Base-by-base conservation (phyloP, 441 rosid genomes). In the Jatropha multifida region DNA sequence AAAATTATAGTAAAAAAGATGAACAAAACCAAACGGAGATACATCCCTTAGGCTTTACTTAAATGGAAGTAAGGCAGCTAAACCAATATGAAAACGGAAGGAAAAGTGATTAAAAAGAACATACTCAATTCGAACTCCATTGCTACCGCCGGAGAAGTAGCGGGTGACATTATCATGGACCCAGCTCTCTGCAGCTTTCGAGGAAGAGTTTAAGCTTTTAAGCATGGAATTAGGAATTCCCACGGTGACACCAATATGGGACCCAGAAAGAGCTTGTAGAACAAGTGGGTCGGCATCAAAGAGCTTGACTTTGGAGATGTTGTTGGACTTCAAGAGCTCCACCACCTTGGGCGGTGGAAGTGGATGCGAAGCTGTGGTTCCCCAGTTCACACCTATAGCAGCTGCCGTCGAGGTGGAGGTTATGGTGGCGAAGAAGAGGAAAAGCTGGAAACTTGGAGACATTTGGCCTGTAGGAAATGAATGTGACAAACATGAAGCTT, bases 131-230 rank as follows among this genome's bases (percentile, higher is more conserved):
- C 86, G 86, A 73, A 90, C 92, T 54, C 83, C 83, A 81, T 76
- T 73, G 75, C 72, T 72, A 51, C 85, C 85, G 9, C 84, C 84
- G 13, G 81, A 77, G 83, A 85, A 79, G 86, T 89, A 94, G 76
- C 98, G 97, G 78, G 97, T 92, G 84, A 92, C 92, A 82, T 94
- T 94, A 76, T 94, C 98, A 83, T 94, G 98, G 48, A 92, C 94
- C 98, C 98, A 94, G 69, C 86, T 88, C 79, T 80, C 84, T 5
- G 93, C 98, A 67, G 85, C 92, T 75, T 90, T 90, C 74, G 10
- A 76, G 14, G 97, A 92, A 26, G 92, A 89, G 87, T 94, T 94
- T 44, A 94, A 68, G 79, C 72, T 83, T 74, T 79, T 86, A 67
- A 94, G 89, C 85, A 90, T 80, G 5, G 78, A 86, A 81, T 92